Conservation (phyloP, 2,329 filamentous ascomycete genomes). For the Rugonectria rugulosa region DNA sequence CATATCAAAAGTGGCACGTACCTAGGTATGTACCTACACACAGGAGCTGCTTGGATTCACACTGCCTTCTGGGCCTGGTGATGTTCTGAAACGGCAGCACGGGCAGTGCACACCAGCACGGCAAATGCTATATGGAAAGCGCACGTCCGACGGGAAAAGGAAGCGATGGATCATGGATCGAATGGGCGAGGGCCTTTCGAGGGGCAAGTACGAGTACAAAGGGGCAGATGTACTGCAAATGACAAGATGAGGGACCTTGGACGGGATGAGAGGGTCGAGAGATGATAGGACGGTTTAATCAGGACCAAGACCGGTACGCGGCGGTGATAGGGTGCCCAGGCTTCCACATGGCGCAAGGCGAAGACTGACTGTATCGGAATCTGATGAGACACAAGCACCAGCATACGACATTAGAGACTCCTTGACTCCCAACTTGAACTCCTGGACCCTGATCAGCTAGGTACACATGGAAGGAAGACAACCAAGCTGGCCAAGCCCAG, state of each 20-base stretch:
- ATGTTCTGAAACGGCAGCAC: conserved; percentile 11
- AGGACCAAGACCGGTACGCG: conserved; percentile 9
- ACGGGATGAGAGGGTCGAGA: conserved; percentile 3
- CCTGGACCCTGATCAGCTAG: too few relatives aligned
- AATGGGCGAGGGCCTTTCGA: not conserved
- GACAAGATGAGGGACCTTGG: conserved; percentile 5
- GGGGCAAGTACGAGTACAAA: not conserved
- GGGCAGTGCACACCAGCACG: conserved; percentile 3
- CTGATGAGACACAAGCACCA: not conserved
- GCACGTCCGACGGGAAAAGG: conserved; percentile 9
- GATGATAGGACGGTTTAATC: too few relatives aligned
- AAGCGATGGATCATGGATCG: conserved; percentile 8
- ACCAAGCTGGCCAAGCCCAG: conserved; percentile 2
- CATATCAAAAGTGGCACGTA: not conserved
- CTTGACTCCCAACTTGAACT: too few relatives aligned
- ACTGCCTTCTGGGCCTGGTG: not conserved
- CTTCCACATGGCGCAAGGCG: conserved; percentile 3
- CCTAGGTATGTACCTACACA: not conserved
- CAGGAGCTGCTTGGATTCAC: conserved; percentile 12
- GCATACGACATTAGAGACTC: conserved; percentile 3
- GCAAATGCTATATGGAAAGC: not conserved
- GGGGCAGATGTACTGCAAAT: conserved; percentile 1
- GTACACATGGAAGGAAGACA: conserved; percentile 3
- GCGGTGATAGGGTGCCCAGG: conserved; percentile 6
- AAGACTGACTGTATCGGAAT: not conserved